Evolutionary conservation across 2,329 filamentous ascomycete species (phyloP).

Genomic region (Ascochyta pisi): DNA sequence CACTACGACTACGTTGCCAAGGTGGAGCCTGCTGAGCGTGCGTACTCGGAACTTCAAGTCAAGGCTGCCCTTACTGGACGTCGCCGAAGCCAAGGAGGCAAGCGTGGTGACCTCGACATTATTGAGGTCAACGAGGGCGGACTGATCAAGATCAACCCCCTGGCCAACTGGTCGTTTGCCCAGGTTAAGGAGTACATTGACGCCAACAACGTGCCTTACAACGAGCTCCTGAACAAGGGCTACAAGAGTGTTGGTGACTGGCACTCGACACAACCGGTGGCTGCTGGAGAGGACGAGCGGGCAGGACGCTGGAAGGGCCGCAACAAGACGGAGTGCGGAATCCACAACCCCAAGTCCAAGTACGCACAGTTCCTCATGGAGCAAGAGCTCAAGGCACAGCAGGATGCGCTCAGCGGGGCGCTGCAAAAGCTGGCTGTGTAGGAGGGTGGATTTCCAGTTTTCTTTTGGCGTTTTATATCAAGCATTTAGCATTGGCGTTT

Average conservation of each 20-base stretch:
- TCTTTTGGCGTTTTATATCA: constrained; percentile 38
- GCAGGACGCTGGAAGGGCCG: constrained; percentile 97
- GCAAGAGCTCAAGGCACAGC: constrained; percentile 68
- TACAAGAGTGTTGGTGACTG: constrained; percentile 99
- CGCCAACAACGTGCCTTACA: constrained; percentile 90
- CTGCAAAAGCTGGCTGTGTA: constrained; percentile 38
- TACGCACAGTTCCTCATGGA: constrained; percentile 85
- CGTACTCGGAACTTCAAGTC: constrained; percentile 86
- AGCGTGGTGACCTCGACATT: constrained; percentile 87
- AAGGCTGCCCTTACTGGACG: constrained; percentile 92
- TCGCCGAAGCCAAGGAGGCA: constrained; percentile 88
- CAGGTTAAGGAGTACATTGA: constrained; percentile 89
- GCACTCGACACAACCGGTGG: constrained; percentile 92
- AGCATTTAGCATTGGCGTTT: constrained; percentile 52
- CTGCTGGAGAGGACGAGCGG: constrained; percentile 91
- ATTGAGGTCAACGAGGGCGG: constrained; percentile 91
- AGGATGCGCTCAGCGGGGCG: constrained; percentile 40
- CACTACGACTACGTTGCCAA: constrained; percentile 98
- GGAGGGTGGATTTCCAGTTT: constrained; percentile 24
- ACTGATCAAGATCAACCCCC: constrained; percentile 95
- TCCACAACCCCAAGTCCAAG: constrained; percentile 95
- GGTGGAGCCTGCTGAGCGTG: constrained; percentile 92
- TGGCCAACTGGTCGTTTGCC: constrained; percentile 91
- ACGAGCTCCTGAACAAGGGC: constrained; percentile 85
- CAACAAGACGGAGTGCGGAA: constrained; percentile 95